Evolutionary conservation across 169 alveolate genomes (phyloP), one percentile per base, ranked within the genome.

Genomic region (Eimeria praecox): DNA sequence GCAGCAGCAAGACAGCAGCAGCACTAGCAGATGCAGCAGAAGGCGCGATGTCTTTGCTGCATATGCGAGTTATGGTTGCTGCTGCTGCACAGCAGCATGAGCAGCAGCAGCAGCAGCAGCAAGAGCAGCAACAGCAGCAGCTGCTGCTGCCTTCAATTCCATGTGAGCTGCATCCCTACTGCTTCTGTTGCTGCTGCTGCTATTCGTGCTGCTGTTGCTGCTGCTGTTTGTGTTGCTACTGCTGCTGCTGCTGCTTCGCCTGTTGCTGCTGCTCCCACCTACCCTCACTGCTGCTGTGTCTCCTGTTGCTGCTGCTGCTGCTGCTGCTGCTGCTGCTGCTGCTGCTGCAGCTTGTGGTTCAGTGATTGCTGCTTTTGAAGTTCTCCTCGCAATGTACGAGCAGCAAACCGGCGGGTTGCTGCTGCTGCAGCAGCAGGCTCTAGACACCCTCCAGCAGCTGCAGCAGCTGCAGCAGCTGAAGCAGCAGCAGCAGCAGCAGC

Each of bases 1-100:
- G 87, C 87, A 77, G 87, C 87, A 77, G 87, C 87, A 77, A 44
- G 16, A 77, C 87, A 77, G 87, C 87, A 77, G 87, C 87, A 40
- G 22, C 56, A n/a, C 59, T 77, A 38, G 87, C 87, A 27, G n/a
- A 35, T 77, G 87, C 87, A 40, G 87, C 87, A 6, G 87, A 77
- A 77, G 87, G 62, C 35, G 87, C 87, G 14, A 77, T 77, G 87
- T 77, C 87, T 38, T 2, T 77, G 56, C 87, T 77, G 46, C 87
- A 77, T 44, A 77, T 77, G 87, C 6, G 87, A 14, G 87, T 77
- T 44, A 77, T 77, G 87, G 59, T 77, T 40, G 87, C 87, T 35
- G 87, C 87, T 42, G 87, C 56, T 22, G 59, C 56, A 38, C 52
- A 44, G 66, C 66, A 56, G 66, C 66, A 27, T 8, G 66, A 56